A percentile compares a stretch with the other conserved stretches of the same genome.
Conservation (phyloP, 352 stramenopile genomes). For the Pythium aquatile region DNA sequence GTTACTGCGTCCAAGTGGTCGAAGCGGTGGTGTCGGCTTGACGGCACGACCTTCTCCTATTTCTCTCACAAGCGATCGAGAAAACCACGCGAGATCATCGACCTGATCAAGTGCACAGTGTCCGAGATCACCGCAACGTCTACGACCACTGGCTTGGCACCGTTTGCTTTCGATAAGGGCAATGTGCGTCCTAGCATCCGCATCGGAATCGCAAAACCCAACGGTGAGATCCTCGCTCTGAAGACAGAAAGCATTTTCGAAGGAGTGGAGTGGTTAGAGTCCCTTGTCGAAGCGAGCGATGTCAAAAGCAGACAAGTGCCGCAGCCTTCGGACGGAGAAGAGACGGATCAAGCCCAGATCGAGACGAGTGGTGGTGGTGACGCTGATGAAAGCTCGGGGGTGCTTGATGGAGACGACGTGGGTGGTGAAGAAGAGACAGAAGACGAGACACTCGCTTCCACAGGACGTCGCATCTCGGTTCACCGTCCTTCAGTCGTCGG, state of each 20-base stretch:
- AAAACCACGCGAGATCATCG: slow-evolving; percentile 69
- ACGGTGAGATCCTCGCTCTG: slow-evolving; percentile 64
- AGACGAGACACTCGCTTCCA: background rate
- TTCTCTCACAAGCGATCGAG: slow-evolving; percentile 80
- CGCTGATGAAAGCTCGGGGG: slow-evolving; percentile 21
- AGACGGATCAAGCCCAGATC: slow-evolving; percentile 5
- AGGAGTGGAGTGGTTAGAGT: slow-evolving; percentile 80
- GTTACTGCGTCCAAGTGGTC: slow-evolving; percentile 71
- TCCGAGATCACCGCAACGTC: slow-evolving; percentile 56
- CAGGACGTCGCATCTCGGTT: background rate
- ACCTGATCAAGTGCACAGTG: slow-evolving; percentile 68
- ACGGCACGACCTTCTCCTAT: slow-evolving; percentile 75
- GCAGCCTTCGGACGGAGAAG: slow-evolving; percentile 2
- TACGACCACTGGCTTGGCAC: slow-evolving; percentile 42
- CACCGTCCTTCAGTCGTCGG: background rate
- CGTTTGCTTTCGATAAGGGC: slow-evolving; percentile 54
- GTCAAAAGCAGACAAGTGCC: slow-evolving; percentile 22
- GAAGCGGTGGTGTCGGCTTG: slow-evolving; percentile 81
- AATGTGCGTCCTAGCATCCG: slow-evolving; percentile 47
- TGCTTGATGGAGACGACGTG: slow-evolving; percentile 13
- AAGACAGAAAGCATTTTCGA: slow-evolving; percentile 81
- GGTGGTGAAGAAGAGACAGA: background rate
- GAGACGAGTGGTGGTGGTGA: slow-evolving; percentile 25
- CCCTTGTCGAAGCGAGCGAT: slow-evolving; percentile 64
- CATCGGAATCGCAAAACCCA: slow-evolving; percentile 70